Evolutionary conservation across 805 yeast species (phyloP), one percentile per base, ranked within the genome.

Genomic region (Priceomyces carsonii): DNA sequence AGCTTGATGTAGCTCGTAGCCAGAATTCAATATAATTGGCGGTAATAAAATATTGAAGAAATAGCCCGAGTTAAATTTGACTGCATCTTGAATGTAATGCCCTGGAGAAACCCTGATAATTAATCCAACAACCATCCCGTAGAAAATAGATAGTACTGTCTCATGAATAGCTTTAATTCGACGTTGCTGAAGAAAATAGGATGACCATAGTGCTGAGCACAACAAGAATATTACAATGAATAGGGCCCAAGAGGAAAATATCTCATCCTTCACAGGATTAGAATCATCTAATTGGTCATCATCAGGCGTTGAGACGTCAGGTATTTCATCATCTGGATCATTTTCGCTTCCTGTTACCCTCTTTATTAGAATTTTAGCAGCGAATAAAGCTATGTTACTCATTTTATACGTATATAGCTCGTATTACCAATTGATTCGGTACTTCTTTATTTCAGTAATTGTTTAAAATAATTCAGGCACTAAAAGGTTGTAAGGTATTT

Each of bases 81-180:
- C 96, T 4, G 95, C 88, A 53, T 90, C 95, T 64, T 95, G 99
- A 50, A 93, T 95, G 61, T 88, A 89, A 59, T 89, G 97, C 30
- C 99, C 99, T 0, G 99, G 99, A 3, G 88, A 75, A 15, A 91
- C 73, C 48, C 99, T 75, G 41, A 95, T 89, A 15, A 93, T 76
- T 21, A 95, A 61, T 0, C 99, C 99, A 18, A 93, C 95, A 30
- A 88, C 71, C 98, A 88, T 90, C 14, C 99, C 99, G 51, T 91
- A 89, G 57, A 93, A 89, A 40, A 93, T 93, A 1, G 98, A 88
- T 29, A 95, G 66, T 25, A 93, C 98, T 0, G 99, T 93, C 64
- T 93, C 99, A 61, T 93, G 99, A n/a, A 93, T 79, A 3, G 96
- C 95, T 60, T 87, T 90, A 51, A 93, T 91, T 45, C 93, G 75